Base-by-base conservation (phyloP, 2,329 filamentous ascomycete genomes). In the Colletotrichum chlorophyti region DNA sequence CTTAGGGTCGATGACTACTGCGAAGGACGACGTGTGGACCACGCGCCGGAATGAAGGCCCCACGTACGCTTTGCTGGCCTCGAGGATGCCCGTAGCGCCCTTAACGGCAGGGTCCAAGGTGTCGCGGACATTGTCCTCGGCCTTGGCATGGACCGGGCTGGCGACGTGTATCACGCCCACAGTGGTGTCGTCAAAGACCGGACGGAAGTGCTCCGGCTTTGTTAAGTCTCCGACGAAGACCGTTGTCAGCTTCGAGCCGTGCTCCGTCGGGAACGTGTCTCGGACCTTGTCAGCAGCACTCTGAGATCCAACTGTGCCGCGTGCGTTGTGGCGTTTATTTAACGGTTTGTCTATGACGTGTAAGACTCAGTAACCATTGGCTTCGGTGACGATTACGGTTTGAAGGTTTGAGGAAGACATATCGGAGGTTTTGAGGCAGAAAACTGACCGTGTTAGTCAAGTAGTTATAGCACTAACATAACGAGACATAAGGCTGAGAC, bases 1-100 rank as follows among this genome's bases (percentile, higher is more conserved):
- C 10, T 15, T 26, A 24, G 6, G 17, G n/a, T 50, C 47, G 7
- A 34, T 17, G 8, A 53, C 31, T 14, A 70, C 68, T 2, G 58
- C 64, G 10, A 68, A 62, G 1, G 76, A 78, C 1, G 69, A 72
- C 1, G 77, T 79, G 45, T 82, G 74, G 15, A 80, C 73, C 10
- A 80, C 64, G 6, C 74, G 70, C 53, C 71, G 67, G 24, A 81
- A 68, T 0, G 64, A 19, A 58, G 47, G 53, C 69, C 63, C 1
- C 70, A 66, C 1, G 68, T 68, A 12, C 63, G 31, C 47, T 4
- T 41, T 41, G 35, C 17, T 17, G 19, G 47, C 47, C n/a, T 71
- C 68, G 19, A 74, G 63, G 34, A 79, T 68, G 60, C 72, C 74
- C 8, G 68, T 69, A 26, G 75, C 74, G 5, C 69, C 76, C 37